Conservation (phyloP, 2,329 filamentous ascomycete genomes). For the Sporothrix euskadiensis region DNA sequence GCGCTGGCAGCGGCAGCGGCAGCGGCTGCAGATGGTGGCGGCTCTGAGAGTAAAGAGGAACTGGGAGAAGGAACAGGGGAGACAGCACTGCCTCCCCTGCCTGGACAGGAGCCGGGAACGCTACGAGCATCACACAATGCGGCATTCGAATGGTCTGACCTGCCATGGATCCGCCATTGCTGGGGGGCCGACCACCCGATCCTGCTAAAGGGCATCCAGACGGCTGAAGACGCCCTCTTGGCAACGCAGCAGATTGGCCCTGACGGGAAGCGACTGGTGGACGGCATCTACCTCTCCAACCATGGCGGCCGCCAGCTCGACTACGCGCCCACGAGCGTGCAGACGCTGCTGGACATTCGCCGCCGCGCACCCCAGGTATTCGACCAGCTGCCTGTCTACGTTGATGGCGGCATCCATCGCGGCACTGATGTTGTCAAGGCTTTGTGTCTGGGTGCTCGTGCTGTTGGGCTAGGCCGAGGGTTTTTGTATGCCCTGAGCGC, state of each 20-base stretch:
- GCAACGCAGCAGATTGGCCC: constrained; percentile 40
- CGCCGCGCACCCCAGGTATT: constrained; percentile 47
- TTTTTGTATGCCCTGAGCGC: constrained; percentile 55
- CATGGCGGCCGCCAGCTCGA: constrained; percentile 56
- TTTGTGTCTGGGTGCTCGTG: constrained; percentile 49
- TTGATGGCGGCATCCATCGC: constrained; percentile 50
- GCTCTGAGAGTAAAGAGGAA: neutral
- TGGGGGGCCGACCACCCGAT: constrained; percentile 54
- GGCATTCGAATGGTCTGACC: constrained; percentile 54
- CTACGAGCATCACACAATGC: constrained; percentile 17
- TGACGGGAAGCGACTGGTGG: constrained; percentile 35
- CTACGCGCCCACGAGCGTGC: constrained; percentile 46
- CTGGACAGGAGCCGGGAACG: constrained; percentile 16
- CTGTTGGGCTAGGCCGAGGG: constrained; percentile 52
- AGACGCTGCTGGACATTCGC: constrained; percentile 50
- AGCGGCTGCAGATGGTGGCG: neutral
- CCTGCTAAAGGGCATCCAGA: constrained; percentile 41
- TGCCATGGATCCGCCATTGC: constrained; percentile 56
- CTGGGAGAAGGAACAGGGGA: neutral
- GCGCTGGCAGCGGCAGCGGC: neutral
- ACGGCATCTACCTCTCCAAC: constrained; percentile 52
- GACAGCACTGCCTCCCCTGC: constrained; percentile 14
- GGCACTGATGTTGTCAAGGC: constrained; percentile 53
- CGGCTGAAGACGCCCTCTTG: constrained; percentile 39
- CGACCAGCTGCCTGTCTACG: constrained; percentile 46